Evolutionary conservation across 345 rosid species (phyloP), one percentile per base, ranked within the genome.

Genomic region (Psidium guajava): DNA sequence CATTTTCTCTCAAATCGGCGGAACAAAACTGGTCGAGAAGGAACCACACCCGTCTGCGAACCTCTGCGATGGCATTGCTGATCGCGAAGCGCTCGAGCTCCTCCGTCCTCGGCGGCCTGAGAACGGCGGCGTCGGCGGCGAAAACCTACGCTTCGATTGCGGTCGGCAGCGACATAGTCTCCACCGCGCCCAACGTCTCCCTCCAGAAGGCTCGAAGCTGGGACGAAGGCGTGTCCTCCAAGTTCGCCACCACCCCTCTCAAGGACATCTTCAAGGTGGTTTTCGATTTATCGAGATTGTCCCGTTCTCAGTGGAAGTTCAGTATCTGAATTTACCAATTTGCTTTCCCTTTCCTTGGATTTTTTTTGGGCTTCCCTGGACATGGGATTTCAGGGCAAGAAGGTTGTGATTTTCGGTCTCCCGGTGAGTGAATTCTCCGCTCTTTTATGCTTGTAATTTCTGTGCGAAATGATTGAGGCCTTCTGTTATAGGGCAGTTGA

Each of bases 201-300:
- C 99, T 95, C 91, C 99, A 96, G 93, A 94, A 92, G 90, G 95
- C 98, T 86, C 93, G 98, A 20, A 87, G 83, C 89, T 94, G 98
- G 99, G 99, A 94, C 90, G 97, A 95, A 87, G 99, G 95, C 15
- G 95, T 94, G 85, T 92, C 96, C 22, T 93, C 96, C 27, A 94
- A 91, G 24, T 94, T 95, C 90, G 91, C 98, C 85, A 91, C 97
- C 84, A 92, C 96, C 50, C 93, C 96, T 57, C 54, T 94, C 53
- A 86, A 88, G 81, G 97, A 94, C 83, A 92, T 94, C 88, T 95
- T 95, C 92, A 90, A 94, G 96, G 98, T 94, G 11, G 28, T 22
- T 12, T 36, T 69, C 1, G 42, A 61, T 61, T 27, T 61, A 20
- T 69, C 4, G 80, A 24, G 47, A 36, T 18, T 32, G 4, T 21